Evolutionary conservation across 2,329 filamentous ascomycete species (phyloP), one percentile per base, ranked within the genome.

Genomic region (Berkeleyomyces rouxiae): DNA sequence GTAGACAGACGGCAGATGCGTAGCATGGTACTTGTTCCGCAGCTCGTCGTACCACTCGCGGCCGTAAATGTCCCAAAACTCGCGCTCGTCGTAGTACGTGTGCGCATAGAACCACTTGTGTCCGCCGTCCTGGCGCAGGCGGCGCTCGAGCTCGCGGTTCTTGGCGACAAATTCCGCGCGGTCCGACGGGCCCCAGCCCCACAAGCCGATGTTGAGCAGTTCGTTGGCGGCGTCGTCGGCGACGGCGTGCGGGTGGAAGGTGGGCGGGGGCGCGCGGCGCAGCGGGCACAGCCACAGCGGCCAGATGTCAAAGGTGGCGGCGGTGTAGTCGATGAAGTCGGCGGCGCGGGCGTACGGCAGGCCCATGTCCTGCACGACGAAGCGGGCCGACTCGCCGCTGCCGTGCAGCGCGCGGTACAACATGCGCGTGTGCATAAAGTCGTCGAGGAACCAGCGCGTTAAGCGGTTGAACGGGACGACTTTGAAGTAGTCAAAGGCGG

Each of bases 51-150:
- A 89, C 78, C 78, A 82, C 23, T 70, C 68, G 51, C 75, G 72
- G 62, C 76, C 77, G 70, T 88, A 88, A 60, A 83, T 75, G 42
- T 74, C 68, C 84, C 84, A 88, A 72, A 88, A 90, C 69, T 87
- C 82, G 0, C 79, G 74, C 69, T 87, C 80, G n/a, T 80, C 79
- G 71, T 93, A 93, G 74, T 90, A 95, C 0, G 88, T 86, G 69
- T 92, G 87, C 2, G 89, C 88, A 72, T 95, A 95, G 10, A 95
- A 76, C 86, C 88, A 93, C 75, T 95, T 95, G 76, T 87, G 82
- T 2, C 89, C 90, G 57, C 84, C 84, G 0, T 93, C 79, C 66
- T 82, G 78, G 58, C 76, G 76, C 3, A 91, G 80, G 69, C 86
- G 86, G 23, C 76, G 74, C 74, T 95, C 90, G 23, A 95, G 77